Evolutionary conservation across 495 filamentous ascomycete species (phyloP).

Genomic region (Xylaria flabelliformis): DNA sequence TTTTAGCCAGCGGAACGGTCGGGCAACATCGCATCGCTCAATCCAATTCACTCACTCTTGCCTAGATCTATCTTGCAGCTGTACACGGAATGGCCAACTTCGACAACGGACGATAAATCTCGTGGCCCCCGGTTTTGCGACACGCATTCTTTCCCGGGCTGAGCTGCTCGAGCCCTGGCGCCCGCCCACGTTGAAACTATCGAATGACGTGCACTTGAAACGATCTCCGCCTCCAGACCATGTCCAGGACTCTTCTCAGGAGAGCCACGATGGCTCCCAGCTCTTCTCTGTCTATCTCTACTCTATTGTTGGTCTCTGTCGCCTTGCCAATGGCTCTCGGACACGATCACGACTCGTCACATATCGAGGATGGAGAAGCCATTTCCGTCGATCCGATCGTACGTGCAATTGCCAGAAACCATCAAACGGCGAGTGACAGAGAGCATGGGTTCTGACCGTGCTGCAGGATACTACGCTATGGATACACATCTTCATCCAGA

Average conservation of each 20-base stretch:
- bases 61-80: not conserved
- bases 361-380: constrained; percentile 75
- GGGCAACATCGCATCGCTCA: not conserved
- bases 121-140: constrained; percentile 18
- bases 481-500: constrained; percentile 92
- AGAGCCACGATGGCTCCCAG: constrained; percentile 26
- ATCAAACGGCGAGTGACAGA: not conserved
- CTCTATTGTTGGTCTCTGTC: constrained; percentile 32
- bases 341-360: constrained; percentile 78
- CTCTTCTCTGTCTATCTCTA: constrained; percentile 29
- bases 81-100: not conserved
- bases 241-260: not conserved
- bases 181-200: not conserved
- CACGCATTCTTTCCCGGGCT: constrained; percentile 11
- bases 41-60: not conserved
- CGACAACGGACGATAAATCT: not conserved
- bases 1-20: constrained; percentile 9
- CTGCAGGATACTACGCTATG: constrained; percentile 82
- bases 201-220: constrained; percentile 20
- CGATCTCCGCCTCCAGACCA: constrained; percentile 12
- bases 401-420: constrained; percentile 43
- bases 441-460: constrained; percentile 31
- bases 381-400: constrained; percentile 88
- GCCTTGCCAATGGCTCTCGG: constrained; percentile 53
- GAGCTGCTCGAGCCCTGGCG: constrained; percentile 18